Conservation (phyloP, 2,329 filamentous ascomycete species). For the Penicillium expansum region DNA sequence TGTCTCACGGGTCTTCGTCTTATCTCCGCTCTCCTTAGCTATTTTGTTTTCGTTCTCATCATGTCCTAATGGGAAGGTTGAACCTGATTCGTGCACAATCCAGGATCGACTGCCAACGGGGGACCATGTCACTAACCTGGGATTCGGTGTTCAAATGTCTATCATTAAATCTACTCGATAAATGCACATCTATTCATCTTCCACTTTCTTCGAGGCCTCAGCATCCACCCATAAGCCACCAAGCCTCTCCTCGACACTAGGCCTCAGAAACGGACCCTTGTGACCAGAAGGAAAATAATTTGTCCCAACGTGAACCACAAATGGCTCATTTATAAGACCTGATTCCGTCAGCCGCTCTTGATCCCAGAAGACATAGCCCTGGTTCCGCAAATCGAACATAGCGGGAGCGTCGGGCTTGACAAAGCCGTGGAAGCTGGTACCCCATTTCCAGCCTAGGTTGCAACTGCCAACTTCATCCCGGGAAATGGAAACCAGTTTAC, state of each 20-base stretch:
- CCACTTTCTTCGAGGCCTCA: background rate
- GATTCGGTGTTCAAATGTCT: background rate
- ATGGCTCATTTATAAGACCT: no score
- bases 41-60: background rate
- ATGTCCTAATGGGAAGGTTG: background rate
- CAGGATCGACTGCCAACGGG: background rate
- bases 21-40: background rate
- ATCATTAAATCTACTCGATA: no score
- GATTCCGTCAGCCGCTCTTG: no score
- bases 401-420: no score
- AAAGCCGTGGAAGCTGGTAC: no score
- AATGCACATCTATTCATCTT: background rate
- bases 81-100: background rate
- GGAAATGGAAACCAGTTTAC: no score
- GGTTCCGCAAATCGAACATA: no score
- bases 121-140: background rate
- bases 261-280: background rate
- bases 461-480: no score
- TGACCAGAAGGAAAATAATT: no score
- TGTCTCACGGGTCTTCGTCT: background rate
- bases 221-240: background rate
- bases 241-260: constrained; percentile 1
- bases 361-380: no score
- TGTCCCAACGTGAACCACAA: no score
- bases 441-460: no score